A percentile compares a stretch with the other conserved stretches of the same genome.
Conservation (phyloP, 768 basidiomycete species). For the Glaciozyma antarctica region DNA sequence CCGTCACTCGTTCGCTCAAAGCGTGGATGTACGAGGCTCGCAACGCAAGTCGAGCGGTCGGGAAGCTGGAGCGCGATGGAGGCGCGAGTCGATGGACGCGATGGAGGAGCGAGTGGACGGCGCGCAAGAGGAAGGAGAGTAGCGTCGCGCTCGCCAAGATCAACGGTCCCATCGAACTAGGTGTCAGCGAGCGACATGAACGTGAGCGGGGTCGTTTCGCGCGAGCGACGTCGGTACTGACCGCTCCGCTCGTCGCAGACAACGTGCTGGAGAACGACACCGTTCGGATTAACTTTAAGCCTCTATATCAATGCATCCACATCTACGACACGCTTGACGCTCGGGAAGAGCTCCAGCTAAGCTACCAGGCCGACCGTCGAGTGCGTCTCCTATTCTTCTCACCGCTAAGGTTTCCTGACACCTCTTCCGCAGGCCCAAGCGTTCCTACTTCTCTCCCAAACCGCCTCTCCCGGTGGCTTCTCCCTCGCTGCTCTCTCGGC, state of each 20-base stretch:
- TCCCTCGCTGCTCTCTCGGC: slow-evolving; percentile 49
- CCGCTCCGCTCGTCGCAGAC: slow-evolving; percentile 45
- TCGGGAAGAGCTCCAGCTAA: slow-evolving; percentile 77
- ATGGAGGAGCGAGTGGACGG: slow-evolving; percentile 61
- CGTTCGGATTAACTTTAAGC: slow-evolving; percentile 82
- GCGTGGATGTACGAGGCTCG: slow-evolving; percentile 94
- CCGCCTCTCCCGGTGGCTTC: slow-evolving; percentile 38
- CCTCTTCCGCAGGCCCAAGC: slow-evolving; percentile 70
- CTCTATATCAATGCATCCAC: slow-evolving; percentile 91
- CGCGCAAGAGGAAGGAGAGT: slow-evolving; percentile 73
- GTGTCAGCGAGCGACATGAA: slow-evolving; percentile 87
- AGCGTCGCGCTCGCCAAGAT: slow-evolving; percentile 68
- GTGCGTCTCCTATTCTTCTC: slow-evolving; percentile 40
- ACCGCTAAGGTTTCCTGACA: neutral
- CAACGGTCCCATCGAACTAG: slow-evolving; percentile 57
- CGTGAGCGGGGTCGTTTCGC: slow-evolving; percentile 50
- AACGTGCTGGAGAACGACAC: slow-evolving; percentile 86
- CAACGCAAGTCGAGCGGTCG: slow-evolving; percentile 75
- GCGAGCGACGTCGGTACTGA: neutral
- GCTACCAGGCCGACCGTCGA: slow-evolving; percentile 95
- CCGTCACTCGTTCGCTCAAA: slow-evolving; percentile 88
- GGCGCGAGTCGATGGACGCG: slow-evolving; percentile 75
- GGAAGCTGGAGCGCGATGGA: slow-evolving; percentile 85
- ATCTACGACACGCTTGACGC: slow-evolving; percentile 86
- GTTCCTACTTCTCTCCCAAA: slow-evolving; percentile 68